Base-by-base conservation (phyloP, 805 yeast genomes). In the Middelhovenomyces tepae region DNA sequence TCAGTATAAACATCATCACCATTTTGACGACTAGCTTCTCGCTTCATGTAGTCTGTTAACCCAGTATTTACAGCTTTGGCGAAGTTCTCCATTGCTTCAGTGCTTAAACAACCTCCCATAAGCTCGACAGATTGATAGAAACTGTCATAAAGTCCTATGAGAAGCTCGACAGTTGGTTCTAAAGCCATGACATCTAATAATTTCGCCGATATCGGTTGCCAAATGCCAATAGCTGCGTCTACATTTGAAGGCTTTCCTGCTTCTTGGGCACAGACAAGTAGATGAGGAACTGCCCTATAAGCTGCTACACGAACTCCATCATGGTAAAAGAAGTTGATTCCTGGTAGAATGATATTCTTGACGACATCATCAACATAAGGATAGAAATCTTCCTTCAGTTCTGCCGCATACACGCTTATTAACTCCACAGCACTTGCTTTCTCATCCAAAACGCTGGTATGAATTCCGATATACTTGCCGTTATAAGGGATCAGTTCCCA, bases 261-360 rank as follows among this genome's bases (percentile, higher is more conserved):
- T 3, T 57, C 50, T 38, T 66, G 62, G n/a, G 78, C 66, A 43
- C 83, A 74, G 35, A 72, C 60, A 39, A 91, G 62, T 34, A 89
- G 62, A 3, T 85, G 75, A 2, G 96, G 86, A 49, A 87, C 74
- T 4, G 87, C 69, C 40, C 78, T 71, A 2, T 95, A 87, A 28
- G 95, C 86, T n/a, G 89, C 73, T 17, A 81, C 84, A 46, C 97
- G 75, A 4, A 89, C 97, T 23, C 93, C 95, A 56, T 86, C 95
- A 54, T 86, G 95, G 49, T 87, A 70, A 53, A 83, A 86, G 54
- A 89, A 91, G 52, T 79, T 91, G 36, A 91, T 66, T 3, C 94
- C 85, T 5, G 97, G 97, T 18, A 86, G 62, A 7, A 85, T 80
- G 45, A 91, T 75, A 23, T 82, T 91, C 29, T 65, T 68, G 34